These are phyloP conservation scores for Noccaea bulbosa DNA, from an alignment of 345 rosid genomes.

Conservation along the genomic window DNA sequence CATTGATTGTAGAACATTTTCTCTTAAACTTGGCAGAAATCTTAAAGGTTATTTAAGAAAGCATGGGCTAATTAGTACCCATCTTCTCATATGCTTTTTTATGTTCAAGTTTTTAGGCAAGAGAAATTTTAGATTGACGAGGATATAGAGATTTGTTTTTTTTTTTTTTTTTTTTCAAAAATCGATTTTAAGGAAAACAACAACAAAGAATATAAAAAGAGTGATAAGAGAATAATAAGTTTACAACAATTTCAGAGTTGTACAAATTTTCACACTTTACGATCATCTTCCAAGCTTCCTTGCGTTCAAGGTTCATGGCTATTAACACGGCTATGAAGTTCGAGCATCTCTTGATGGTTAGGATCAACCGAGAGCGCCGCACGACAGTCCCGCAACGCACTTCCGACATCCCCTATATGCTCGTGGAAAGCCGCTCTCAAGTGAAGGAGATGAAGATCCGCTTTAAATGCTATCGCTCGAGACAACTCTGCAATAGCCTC, in stretches of 20 bases:
- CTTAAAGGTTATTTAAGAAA: not conserved
- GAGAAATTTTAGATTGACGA: not conserved
- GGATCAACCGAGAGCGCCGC: constrained; percentile 98
- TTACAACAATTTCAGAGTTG: constrained; percentile 2
- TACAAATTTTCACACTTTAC: constrained; percentile 42
- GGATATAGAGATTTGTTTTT: not conserved
- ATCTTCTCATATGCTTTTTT: not conserved
- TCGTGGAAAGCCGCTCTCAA: constrained; percentile 94
- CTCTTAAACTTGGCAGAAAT: not conserved
- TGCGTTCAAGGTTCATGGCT: constrained; percentile 77
- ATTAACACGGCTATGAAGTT: constrained; percentile 88
- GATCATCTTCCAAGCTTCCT: constrained; percentile 23
- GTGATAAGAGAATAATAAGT: constrained; percentile 29
- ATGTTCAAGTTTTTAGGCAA: not conserved
- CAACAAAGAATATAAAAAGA: constrained; percentile 23
- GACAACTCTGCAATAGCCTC: constrained; percentile 93
- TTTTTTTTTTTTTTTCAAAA: not conserved
- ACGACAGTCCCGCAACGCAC: constrained; percentile 83
- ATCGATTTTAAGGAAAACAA: constrained; percentile 15
- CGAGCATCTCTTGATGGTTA: constrained; percentile 89
- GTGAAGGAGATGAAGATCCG: constrained; percentile 92
- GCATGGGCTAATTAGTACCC: not conserved
- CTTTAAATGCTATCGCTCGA: constrained; percentile 85
- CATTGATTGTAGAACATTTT: not conserved
- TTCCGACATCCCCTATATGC: constrained; percentile 68